phyloP scores from a whole-genome alignment of 352 stramenopile genomes.

The Globisporangium abappressorium region DNA sequence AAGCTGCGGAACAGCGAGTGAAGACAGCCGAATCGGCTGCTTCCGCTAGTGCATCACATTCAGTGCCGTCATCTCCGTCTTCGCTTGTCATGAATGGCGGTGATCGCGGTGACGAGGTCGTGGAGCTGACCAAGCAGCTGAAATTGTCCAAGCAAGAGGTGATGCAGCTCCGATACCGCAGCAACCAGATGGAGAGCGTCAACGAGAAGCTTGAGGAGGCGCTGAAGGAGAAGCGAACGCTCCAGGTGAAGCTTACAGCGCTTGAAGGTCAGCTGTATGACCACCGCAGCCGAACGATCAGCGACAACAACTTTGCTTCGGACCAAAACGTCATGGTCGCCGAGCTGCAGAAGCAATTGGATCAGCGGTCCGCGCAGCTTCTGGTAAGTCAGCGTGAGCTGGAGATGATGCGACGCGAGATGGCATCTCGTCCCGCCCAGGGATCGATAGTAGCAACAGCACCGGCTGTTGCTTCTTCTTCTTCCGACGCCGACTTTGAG shows the following conservation, averaged over 20 bases:
- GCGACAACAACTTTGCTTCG: conserved; percentile 39
- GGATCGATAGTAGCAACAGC: not conserved
- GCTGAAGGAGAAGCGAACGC: conserved; percentile 75
- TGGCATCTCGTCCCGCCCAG: conserved; percentile 1
- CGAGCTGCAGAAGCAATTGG: conserved; percentile 53
- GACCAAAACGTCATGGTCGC: conserved; percentile 39
- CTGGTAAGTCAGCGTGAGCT: conserved; percentile 46
- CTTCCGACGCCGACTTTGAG: conserved; percentile 23
- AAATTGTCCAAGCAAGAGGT: conserved; percentile 78
- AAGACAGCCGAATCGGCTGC: conserved; percentile 8
- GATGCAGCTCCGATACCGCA: conserved; percentile 82
- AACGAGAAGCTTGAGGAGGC: conserved; percentile 64
- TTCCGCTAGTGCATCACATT: not conserved
- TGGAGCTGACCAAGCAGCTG: conserved; percentile 68
- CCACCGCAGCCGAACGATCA: conserved; percentile 64
- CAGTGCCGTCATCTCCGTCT: conserved; percentile 11
- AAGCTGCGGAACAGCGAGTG: conserved; percentile 22
- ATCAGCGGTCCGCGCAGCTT: conserved; percentile 53
- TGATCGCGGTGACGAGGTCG: conserved; percentile 36
- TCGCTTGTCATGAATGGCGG: conserved; percentile 20
- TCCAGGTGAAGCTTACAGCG: conserved; percentile 77
- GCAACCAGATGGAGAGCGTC: conserved; percentile 72
- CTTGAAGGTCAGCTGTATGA: conserved; percentile 78
- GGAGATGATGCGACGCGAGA: conserved; percentile 35
- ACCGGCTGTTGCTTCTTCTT: not conserved